Evolutionary conservation across 2,329 filamentous ascomycete species (phyloP), one percentile per base, ranked within the genome.

Genomic region (Penicillium polonicum): DNA sequence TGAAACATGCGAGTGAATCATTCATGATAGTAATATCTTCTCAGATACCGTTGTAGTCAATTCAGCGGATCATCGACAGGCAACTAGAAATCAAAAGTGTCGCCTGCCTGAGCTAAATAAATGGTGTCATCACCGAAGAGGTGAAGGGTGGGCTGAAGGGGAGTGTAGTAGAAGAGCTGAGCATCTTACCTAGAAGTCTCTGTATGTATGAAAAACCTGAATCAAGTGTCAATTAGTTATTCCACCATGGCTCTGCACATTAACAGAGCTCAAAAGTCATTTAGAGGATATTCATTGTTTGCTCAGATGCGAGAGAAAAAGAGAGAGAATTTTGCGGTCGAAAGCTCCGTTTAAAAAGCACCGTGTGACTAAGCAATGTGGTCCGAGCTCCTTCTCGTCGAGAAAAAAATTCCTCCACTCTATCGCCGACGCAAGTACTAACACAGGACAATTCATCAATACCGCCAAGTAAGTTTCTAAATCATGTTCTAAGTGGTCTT

Each of bases 1-100:
- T 62, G 45, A 45, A 48, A 58, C 53, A 63, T 33, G 42, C 52
- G n/a, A 44, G 50, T 54, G 43, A 55, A 43, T 39, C 36, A 55
- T 39, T 46, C 23, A 45, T 48, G 49, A 48, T 58, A 53, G 50
- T 63, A 41, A 52, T 58, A 59, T 75, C 80, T 80, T 83, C 84
- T 94, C 90, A 94, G 90, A 94, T 94, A 94, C 90, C 90, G 90
- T 94, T 93, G 90, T 94, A 94, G 90, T 94, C 90, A 87, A 85
- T 82, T 83, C 80, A 80, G 82, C 70, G 74, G 71, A 74, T 73
- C 79, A 82, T 75, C 63, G 79, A 76, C 76, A 75, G 72, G 74
- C 70, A 73, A 77, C 78, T 75, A 78, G 79, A 81, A 81, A 79
- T 80, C 78, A 80, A 78, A 78, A 55, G 73, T 79, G 77, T 74